phyloP scores from a whole-genome alignment of 768 basidiomycete species.

The Daedaleopsis sinensis region DNA sequence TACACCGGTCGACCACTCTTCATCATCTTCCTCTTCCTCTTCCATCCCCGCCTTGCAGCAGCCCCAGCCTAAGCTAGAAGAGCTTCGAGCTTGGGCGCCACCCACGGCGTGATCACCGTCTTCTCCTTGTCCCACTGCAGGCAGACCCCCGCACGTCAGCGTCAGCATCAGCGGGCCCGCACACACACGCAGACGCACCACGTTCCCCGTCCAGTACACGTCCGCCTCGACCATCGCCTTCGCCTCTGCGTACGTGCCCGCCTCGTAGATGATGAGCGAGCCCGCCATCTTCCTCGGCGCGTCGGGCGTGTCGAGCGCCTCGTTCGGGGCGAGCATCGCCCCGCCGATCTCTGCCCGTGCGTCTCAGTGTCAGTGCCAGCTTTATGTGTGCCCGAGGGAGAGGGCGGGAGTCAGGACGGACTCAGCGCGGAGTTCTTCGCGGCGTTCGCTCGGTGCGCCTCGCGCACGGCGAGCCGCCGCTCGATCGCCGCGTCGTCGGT shows the following conservation, averaged over 20 bases:
- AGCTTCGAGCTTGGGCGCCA: slow-evolving; percentile 12
- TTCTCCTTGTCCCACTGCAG: slow-evolving; percentile 24
- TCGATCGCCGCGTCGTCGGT: slow-evolving; percentile 59
- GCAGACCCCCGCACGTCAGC: neutral
- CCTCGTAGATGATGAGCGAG: slow-evolving; percentile 57
- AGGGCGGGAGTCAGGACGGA: slow-evolving; percentile 41
- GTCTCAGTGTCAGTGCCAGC: neutral
- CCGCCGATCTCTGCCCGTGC: slow-evolving; percentile 22
- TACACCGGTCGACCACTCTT: no score
- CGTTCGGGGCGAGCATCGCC: slow-evolving; percentile 22
- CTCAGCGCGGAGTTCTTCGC: slow-evolving; percentile 48
- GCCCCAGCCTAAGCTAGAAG: no score
- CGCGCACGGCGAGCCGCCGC: slow-evolving; percentile 60
- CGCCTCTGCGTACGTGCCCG: slow-evolving; percentile 51
- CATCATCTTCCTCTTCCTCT: no score
- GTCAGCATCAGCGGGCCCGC: no score
- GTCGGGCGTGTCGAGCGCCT: slow-evolving; percentile 20
- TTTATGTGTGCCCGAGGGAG: no score
- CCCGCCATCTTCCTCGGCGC: slow-evolving; percentile 61
- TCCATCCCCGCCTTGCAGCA: no score
- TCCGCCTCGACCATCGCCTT: slow-evolving; percentile 44
- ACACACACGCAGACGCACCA: slow-evolving; percentile 37
- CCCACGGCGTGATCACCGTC: slow-evolving; percentile 18
- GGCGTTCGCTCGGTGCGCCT: slow-evolving; percentile 51
- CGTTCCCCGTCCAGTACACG: slow-evolving; percentile 43